Evolutionary conservation across 1,284 basidiomycete genomes (phyloP), one percentile per base, ranked within the genome.

Genomic region (Tremellales sp.): DNA sequence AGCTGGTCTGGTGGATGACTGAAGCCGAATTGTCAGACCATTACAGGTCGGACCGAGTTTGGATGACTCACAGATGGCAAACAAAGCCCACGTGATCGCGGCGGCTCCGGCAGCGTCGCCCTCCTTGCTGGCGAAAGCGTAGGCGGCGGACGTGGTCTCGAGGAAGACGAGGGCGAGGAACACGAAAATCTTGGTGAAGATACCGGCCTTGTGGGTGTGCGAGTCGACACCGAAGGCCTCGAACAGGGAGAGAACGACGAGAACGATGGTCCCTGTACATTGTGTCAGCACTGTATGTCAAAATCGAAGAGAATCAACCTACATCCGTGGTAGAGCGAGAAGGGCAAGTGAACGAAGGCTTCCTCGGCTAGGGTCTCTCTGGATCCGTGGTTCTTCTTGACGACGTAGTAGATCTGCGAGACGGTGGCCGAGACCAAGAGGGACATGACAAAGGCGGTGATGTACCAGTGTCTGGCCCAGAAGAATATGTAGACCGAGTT

Each of bases 301-400:
- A 24, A 25, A 7, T 31, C 22, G 12, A 24, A n/a, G 29, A 27
- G 27, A 24, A n/a, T 33, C 3, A n/a, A 61, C 68, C 63, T 42
- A 71, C 91, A 94, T 41, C 92, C 92, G 67, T 95, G 92, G 76
- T 86, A 95, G 46, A 93, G 81, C 8, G 87, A 91, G 79, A 93
- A 92, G 8, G 90, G 90, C 13, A 75, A 66, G 54, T 74, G 73
- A 14, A 76, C 70, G 38, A 75, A 69, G 16, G 70, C 70, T 71
- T 94, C 89, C 54, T 91, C 87, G 22, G 78, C 76, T 33, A 78
- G 64, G 79, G 62, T 83, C 76, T 40, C 86, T 73, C 43, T 79
- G 70, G 53, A 49, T 13, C 50, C 52, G 70, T 94, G 84, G 55
- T 83, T 80, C 71, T 87, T 87, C 77, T 92, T 93, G 68, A 94